Evolutionary conservation across 1,284 basidiomycete species (phyloP).

Genomic region (Rhizopogon hawkerae): DNA sequence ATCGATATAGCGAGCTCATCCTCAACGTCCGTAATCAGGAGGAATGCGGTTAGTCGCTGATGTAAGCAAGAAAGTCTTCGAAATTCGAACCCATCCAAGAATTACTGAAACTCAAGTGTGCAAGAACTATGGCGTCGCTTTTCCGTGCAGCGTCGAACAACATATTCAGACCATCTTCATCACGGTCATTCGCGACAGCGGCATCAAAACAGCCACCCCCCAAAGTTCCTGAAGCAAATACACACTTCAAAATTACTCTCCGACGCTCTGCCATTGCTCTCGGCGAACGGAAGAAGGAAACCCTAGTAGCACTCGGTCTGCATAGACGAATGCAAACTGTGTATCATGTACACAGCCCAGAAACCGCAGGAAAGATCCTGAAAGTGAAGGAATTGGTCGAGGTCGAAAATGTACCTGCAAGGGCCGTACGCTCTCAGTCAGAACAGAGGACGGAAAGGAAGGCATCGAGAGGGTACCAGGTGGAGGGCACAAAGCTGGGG

Average conservation of each 20-base stretch:
- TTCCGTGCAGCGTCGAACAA: conserved; percentile 4
- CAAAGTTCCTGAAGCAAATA: conserved; percentile 30
- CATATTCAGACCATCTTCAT: conserved; percentile 3
- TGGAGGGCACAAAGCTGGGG: conserved; percentile 26
- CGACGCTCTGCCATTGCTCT: conserved; percentile 77
- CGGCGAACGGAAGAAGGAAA: conserved; percentile 61
- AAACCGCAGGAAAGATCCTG: conserved; percentile 76
- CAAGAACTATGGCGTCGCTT: conserved; percentile 13
- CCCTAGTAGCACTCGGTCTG: conserved; percentile 68
- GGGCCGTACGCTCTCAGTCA: conserved; percentile 54
- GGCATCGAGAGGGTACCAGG: conserved; percentile 56
- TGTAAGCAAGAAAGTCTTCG: too few relatives aligned
- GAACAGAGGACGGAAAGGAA: conserved; percentile 58
- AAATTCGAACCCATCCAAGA: too few relatives aligned
- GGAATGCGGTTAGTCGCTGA: too few relatives aligned
- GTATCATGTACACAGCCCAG: conserved; percentile 64
- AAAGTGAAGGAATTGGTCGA: conserved; percentile 80
- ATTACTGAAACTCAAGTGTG: too few relatives aligned
- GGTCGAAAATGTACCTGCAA: conserved; percentile 69
- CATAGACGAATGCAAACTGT: conserved; percentile 77
- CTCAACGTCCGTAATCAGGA: neutral
- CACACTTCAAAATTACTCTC: conserved; percentile 80
- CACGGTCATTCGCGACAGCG: conserved; percentile 10
- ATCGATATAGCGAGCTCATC: conserved; percentile 67
- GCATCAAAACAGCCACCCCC: conserved; percentile 2